phyloP scores from a whole-genome alignment of 2,329 filamentous ascomycete species.

The Didymosphaeria variabile region DNA sequence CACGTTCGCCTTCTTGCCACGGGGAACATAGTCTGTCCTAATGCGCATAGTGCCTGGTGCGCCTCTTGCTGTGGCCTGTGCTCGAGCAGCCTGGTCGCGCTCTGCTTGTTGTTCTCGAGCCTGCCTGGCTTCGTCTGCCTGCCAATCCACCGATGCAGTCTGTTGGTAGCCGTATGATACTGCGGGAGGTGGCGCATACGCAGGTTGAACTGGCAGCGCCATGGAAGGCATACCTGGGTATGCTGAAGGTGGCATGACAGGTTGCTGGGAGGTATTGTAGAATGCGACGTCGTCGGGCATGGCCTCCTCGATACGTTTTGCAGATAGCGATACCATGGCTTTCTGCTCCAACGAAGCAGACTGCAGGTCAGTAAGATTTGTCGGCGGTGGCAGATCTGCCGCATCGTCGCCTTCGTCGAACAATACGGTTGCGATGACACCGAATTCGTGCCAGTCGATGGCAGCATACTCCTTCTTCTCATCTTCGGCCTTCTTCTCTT shows the following conservation, averaged over 20 bases:
- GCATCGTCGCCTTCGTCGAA: constrained; percentile 91
- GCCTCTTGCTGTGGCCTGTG: constrained; percentile 78
- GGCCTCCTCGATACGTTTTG: constrained; percentile 90
- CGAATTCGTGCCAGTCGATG: constrained; percentile 98
- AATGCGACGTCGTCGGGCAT: constrained; percentile 76
- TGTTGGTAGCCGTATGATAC: constrained; percentile 41
- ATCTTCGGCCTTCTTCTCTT: constrained; percentile 85
- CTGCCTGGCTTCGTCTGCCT: constrained; percentile 49
- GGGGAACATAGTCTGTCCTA: constrained; percentile 89
- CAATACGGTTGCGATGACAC: constrained; percentile 91
- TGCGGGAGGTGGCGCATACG: constrained; percentile 35
- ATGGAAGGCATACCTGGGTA: constrained; percentile 40
- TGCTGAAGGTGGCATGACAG: constrained; percentile 38
- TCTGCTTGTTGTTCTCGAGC: constrained; percentile 54
- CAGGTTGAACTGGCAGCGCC: constrained; percentile 40
- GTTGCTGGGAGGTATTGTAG: constrained; percentile 47
- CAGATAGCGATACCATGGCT: constrained; percentile 85
- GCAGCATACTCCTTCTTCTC: constrained; percentile 80
- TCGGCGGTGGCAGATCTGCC: constrained; percentile 85
- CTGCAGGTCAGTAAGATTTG: constrained; percentile 88
- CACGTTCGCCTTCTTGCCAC: constrained; percentile 71
- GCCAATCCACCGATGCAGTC: constrained; percentile 44
- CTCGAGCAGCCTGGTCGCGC: constrained; percentile 74
- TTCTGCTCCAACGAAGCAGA: constrained; percentile 95
- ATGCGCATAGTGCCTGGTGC: constrained; percentile 82